phyloP scores from a whole-genome alignment of 2,329 filamentous ascomycete genomes.

The Plectosphaerella sp. region DNA sequence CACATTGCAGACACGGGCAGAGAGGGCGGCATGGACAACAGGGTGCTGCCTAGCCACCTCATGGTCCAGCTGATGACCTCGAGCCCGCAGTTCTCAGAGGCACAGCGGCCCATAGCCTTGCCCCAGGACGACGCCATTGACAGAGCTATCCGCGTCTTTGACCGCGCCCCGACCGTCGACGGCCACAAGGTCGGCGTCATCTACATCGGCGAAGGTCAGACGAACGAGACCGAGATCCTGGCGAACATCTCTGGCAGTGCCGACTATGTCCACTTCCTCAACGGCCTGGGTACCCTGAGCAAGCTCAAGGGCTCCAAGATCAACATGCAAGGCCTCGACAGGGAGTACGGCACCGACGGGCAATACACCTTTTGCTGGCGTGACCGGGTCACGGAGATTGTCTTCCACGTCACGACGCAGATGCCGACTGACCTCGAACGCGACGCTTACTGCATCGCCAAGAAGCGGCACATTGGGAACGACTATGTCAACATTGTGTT shows the following conservation, averaged over 20 bases:
- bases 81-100: constrained; percentile 52
- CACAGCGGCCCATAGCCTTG: constrained; percentile 68
- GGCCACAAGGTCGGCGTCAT: constrained; percentile 94
- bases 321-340: constrained; percentile 89
- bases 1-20: constrained; percentile 42
- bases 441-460: constrained; percentile 72
- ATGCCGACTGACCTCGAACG: constrained; percentile 85
- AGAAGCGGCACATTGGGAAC: constrained; percentile 95
- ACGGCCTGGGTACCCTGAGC: constrained; percentile 76
- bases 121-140: constrained; percentile 65
- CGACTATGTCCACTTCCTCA: constrained; percentile 83
- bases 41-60: constrained; percentile 68
- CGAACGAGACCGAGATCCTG: constrained; percentile 76
- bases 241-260: constrained; percentile 80
- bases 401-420: constrained; percentile 94
- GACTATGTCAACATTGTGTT: constrained; percentile 98
- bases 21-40: constrained; percentile 51
- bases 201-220: constrained; percentile 87
- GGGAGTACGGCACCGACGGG: constrained; percentile 72
- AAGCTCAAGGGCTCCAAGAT: constrained; percentile 78
- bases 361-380: constrained; percentile 91
- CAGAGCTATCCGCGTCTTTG: constrained; percentile 75
- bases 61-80: constrained; percentile 66
- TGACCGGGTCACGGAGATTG: constrained; percentile 88
- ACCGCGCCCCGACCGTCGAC: constrained; percentile 84